Evolutionary conservation across 352 stramenopile genomes (phyloP).

Genomic region (Phytopythium mirpurense): DNA sequence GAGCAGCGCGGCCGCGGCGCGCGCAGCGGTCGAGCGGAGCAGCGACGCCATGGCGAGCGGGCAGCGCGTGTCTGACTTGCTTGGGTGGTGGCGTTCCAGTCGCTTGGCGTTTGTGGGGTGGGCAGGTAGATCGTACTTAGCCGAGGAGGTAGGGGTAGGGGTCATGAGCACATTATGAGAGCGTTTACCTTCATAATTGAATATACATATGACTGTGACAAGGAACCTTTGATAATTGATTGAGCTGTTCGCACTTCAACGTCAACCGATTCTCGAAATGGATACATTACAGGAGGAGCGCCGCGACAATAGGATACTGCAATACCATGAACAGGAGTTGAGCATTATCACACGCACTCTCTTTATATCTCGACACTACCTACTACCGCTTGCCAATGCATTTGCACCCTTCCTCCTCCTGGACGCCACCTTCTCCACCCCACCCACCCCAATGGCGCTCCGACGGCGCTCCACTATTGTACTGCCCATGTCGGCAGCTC

Average conservation of each 20-base stretch:
- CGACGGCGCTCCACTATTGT: too few relatives aligned
- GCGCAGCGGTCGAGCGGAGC: slow-evolving; percentile 29
- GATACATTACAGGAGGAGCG: too few relatives aligned
- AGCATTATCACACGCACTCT: too few relatives aligned
- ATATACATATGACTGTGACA: too few relatives aligned
- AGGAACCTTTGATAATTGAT: neutral
- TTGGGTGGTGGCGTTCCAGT: slow-evolving; percentile 10
- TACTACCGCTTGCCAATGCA: too few relatives aligned
- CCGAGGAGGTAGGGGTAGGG: neutral
- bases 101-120: neutral
- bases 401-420: too few relatives aligned
- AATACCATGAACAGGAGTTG: too few relatives aligned
- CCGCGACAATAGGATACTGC: too few relatives aligned
- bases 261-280: neutral
- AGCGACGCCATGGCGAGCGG: slow-evolving; percentile 5
- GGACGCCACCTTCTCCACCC: too few relatives aligned
- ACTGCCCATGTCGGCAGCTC: too few relatives aligned
- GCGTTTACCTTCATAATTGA: neutral
- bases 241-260: slow-evolving; percentile 2
- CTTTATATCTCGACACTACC: too few relatives aligned
- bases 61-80: slow-evolving; percentile 5
- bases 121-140: neutral
- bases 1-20: slow-evolving; percentile 24
- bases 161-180: neutral
- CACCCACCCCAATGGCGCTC: too few relatives aligned